These are phyloP conservation scores for Toxoplasma gondii DNA, from an alignment of 169 alveolate species.

Conservation along the genomic window DNA sequence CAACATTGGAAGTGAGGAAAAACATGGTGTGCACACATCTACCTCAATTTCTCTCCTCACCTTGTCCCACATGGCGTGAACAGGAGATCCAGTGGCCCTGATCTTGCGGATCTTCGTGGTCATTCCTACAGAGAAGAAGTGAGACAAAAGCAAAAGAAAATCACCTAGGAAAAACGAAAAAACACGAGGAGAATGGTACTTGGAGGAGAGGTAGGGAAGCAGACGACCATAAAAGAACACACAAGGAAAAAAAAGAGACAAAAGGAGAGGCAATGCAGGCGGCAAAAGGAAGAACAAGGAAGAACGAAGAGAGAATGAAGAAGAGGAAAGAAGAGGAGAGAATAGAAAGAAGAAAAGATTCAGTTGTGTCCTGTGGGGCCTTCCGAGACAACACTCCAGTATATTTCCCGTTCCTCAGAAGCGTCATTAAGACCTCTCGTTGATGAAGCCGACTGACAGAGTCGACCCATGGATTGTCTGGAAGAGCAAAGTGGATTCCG, in stretches of 20 bases:
- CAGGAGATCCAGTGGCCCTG: constrained; percentile 50
- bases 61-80: constrained; percentile 64
- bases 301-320: not conserved
- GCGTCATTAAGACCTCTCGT: too few relatives aligned
- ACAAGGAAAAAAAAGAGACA: not conserved
- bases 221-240: not conserved
- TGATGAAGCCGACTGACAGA: too few relatives aligned
- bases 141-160: not conserved
- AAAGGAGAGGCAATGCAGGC: not conserved
- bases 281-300: not conserved
- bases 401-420: too few relatives aligned
- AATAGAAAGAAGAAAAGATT: not conserved
- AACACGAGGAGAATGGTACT: not conserved
- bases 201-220: not conserved
- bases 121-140: constrained; percentile 33
- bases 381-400: too few relatives aligned
- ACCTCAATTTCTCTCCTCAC: constrained; percentile 15
- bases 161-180: too few relatives aligned
- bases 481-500: too few relatives aligned
- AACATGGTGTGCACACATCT: not conserved
- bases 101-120: constrained; percentile 51
- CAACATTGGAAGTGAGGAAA: not conserved
- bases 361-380: not conserved
- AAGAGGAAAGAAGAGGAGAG: constrained; percentile 10
- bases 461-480: too few relatives aligned